Base-by-base conservation (phyloP, 768 basidiomycete species). In the Boletales sp. region DNA sequence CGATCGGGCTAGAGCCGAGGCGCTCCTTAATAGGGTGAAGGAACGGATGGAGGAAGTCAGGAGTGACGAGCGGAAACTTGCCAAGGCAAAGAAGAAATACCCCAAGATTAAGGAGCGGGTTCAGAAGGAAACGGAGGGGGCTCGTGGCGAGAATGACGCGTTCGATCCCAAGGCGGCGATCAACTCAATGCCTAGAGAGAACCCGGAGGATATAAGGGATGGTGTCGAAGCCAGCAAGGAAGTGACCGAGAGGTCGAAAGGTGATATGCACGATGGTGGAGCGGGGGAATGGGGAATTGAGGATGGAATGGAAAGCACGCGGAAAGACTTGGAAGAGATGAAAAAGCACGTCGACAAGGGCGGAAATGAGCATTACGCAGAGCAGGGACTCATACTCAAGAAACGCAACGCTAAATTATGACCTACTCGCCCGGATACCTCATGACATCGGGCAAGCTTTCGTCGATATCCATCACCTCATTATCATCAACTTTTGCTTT, bases 351-450 rank as follows among this genome's bases (percentile, higher is more conserved):
- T 32, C 13, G 25, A 15, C 11, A 53, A 56, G 35, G 38, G 35
- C 10, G 57, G 44, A 17, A 50, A 59, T 49, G 44, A 31, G 1
- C 43, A 56, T 17, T 28, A 48, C 19, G 46, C 49, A 12, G 51
- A 64, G 35, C 48, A 55, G 33, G 19, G 25, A 28, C 25, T 46
- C 14, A n/a, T 39, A 2, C 15, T 8, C 5, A 52, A 12, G 46
- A 66, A 61, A 46, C 54, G 44, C 11, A 48, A 53, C 15, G 54
- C 65, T 8, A 67, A 67, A 40, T 42, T 67, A 9, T 67, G 50
- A 67, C 32, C 14, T 38, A 41, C 12, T 12, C 7, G 5, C 28
- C 39, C 15, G 9, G 8, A 55, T 59, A 59, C 46, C 53, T 28
- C 25, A 28, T 7, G 25, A 5, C 25, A 5, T 28, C 5, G 25